Conservation (phyloP, 2,329 filamentous ascomycete species). For the Juglanconis sp. region DNA sequence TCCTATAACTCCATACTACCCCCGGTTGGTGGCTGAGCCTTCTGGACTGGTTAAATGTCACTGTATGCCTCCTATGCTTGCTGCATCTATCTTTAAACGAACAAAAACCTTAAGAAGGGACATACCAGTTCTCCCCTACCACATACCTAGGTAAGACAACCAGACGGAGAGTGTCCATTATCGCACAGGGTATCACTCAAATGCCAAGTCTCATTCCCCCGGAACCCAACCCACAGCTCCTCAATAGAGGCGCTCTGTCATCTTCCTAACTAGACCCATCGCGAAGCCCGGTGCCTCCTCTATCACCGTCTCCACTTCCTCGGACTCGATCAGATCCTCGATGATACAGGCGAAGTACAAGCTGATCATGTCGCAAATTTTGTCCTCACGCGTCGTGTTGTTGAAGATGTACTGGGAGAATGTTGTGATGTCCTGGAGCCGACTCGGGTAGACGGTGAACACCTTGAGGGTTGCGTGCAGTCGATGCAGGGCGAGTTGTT, state of each 20-base stretch:
- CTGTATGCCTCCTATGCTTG: too few species aligned
- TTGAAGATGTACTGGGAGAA: neutral
- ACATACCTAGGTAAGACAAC: too few species aligned
- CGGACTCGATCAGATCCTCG: neutral
- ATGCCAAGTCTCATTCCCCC: too few species aligned
- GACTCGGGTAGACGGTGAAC: neutral
- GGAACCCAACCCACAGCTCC: too few species aligned
- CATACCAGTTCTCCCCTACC: too few species aligned
- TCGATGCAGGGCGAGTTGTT: neutral
- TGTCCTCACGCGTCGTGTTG: neutral
- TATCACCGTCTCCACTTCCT: neutral
- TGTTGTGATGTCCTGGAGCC: neutral
- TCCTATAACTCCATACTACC: too few species aligned
- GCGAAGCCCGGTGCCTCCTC: neutral
- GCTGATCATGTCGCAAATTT: neutral
- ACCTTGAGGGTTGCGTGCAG: neutral
- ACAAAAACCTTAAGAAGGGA: too few species aligned
- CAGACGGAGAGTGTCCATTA: too few species aligned
- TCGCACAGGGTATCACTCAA: too few species aligned
- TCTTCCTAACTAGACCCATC: neutral
- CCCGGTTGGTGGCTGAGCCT: too few species aligned
- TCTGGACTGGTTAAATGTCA: too few species aligned
- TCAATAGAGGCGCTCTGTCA: neutral
- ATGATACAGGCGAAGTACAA: conserved; percentile 3
- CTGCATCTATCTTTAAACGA: too few species aligned